Base-by-base conservation (phyloP, 2,329 filamentous ascomycete species). In the Aureobasidium sp. region DNA sequence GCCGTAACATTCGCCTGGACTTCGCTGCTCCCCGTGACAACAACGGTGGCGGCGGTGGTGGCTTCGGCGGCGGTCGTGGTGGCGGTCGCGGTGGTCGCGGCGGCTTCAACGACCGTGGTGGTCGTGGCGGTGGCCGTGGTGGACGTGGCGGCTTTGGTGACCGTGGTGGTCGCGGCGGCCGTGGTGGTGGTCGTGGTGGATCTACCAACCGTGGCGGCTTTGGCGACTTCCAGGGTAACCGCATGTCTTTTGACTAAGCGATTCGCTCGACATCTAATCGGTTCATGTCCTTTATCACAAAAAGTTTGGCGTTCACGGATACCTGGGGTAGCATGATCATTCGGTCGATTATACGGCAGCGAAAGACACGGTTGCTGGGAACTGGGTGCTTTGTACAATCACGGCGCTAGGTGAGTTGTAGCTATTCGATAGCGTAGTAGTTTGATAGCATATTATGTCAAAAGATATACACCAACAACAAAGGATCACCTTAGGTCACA, bases 1-100 rank as follows among this genome's bases (percentile, higher is more conserved):
- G 89, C 61, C 90, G 92, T 69, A 75, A 83, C 59, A 81, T 96
- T 67, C 89, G 92, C 69, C 85, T 96, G 59, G 92, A 96, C 82
- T 97, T 82, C 75, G 88, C 89, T 67, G 79, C 82, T 66, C 84
- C 87, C 63, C 71, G 71, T 64, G 69, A 68, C 55, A 67, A 71
- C 61, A 74, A 76, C 51, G 74, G 75, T 51, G 70, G 77, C 64
- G 76, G 80, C 66, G 76, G 78, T 54, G 74, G 78, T 61, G 74
- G 78, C 59, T 68, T 71, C 50, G 65, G 70, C 29, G 72, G 75
- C 59, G 68, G 71, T 53, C 69, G 76, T 65, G 74, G 76, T 61
- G 70, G 74, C 66, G 70, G 76, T 42, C 76, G 75, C 51, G 71
- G 76, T 48, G 68, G 74, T 25, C 72, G 71, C 61, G 69, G 75